Conservation (phyloP, 2,329 filamentous ascomycete species). For the Laburnicola sp. region DNA sequence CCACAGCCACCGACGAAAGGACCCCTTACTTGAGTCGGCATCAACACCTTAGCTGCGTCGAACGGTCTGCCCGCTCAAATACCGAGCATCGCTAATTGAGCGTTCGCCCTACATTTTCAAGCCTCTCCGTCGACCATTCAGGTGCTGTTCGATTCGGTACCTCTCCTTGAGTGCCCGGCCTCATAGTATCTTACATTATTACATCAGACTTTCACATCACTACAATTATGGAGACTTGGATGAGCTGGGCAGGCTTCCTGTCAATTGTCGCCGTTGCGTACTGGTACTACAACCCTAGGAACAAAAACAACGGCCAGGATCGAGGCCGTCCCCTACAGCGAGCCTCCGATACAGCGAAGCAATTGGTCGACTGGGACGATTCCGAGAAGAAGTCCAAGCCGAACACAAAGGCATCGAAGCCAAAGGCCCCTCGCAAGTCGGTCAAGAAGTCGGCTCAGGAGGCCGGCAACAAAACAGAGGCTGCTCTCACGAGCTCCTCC, state of each 20-base stretch:
- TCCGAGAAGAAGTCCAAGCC: slow-evolving; percentile 17
- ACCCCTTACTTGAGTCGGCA: slow-evolving; percentile 1
- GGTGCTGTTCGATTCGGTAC: not conserved
- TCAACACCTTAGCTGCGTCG: not conserved
- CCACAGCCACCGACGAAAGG: not conserved
- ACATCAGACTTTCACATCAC: not conserved
- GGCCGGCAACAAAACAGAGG: slow-evolving; percentile 36
- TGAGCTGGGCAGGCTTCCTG: slow-evolving; percentile 40
- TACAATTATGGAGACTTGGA: slow-evolving; percentile 38
- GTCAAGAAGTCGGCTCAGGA: slow-evolving; percentile 42
- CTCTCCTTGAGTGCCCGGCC: not conserved
- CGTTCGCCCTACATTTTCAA: not conserved
- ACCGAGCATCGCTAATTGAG: not conserved
- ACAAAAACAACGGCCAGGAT: slow-evolving; percentile 19
- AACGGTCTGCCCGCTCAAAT: not conserved
- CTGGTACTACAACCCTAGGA: slow-evolving; percentile 37
- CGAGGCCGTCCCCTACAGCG: slow-evolving; percentile 37
- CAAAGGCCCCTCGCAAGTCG: slow-evolving; percentile 40
- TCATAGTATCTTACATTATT: not conserved
- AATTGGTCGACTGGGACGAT: slow-evolving; percentile 27
- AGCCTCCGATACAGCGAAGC: slow-evolving; percentile 19
- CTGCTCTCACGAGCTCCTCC: slow-evolving; percentile 57
- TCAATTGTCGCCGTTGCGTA: slow-evolving; percentile 32
- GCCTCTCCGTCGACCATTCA: not conserved
- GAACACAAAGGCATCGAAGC: slow-evolving; percentile 34